phyloP scores from a whole-genome alignment of 257 asterid species.

The Osmanthus fragrans region DNA sequence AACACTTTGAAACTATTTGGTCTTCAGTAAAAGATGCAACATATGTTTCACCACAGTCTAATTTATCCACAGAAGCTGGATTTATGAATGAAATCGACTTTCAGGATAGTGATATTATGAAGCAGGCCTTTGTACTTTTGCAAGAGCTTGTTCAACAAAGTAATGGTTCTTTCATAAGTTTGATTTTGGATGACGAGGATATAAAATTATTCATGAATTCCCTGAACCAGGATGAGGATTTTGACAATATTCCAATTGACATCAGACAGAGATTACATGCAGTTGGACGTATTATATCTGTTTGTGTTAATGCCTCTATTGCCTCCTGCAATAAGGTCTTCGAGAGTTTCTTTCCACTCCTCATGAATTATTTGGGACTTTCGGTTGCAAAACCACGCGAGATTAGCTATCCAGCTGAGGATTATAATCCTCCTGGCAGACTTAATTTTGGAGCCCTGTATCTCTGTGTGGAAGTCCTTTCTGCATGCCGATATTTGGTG shows the following conservation, averaged over 20 bases:
- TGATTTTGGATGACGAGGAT: slow-evolving; percentile 66
- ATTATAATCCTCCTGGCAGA: slow-evolving; percentile 29
- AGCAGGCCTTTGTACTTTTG: slow-evolving; percentile 66
- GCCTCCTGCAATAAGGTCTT: slow-evolving; percentile 70
- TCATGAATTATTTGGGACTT: slow-evolving; percentile 60
- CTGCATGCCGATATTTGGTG: slow-evolving; percentile 68
- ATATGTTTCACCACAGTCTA: slow-evolving; percentile 59
- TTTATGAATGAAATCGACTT: slow-evolving; percentile 54
- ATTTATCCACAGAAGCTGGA: slow-evolving; percentile 45
- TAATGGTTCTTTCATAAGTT: slow-evolving; percentile 46
- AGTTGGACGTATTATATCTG: slow-evolving; percentile 63
- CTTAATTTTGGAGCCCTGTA: slow-evolving; percentile 61
- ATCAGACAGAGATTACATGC: slow-evolving; percentile 75
- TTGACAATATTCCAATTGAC: slow-evolving; percentile 48
- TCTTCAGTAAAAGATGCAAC: slow-evolving; percentile 63
- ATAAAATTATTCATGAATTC: slow-evolving; percentile 53
- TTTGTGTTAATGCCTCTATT: slow-evolving; percentile 63
- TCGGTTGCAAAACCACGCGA: slow-evolving; percentile 47
- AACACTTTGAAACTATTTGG: slow-evolving; percentile 74
- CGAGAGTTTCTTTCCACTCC: slow-evolving; percentile 60
- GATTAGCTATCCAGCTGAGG: slow-evolving; percentile 30
- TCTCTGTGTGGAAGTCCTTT: slow-evolving; percentile 72
- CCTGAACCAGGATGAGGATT: slow-evolving; percentile 41
- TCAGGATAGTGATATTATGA: slow-evolving; percentile 65
- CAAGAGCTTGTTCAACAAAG: slow-evolving; percentile 54